A percentile compares a stretch with the other conserved stretches of the same genome.
phyloP scores from a whole-genome alignment of 2,329 filamentous ascomycete genomes.

The Penicillium hesseltinei region DNA sequence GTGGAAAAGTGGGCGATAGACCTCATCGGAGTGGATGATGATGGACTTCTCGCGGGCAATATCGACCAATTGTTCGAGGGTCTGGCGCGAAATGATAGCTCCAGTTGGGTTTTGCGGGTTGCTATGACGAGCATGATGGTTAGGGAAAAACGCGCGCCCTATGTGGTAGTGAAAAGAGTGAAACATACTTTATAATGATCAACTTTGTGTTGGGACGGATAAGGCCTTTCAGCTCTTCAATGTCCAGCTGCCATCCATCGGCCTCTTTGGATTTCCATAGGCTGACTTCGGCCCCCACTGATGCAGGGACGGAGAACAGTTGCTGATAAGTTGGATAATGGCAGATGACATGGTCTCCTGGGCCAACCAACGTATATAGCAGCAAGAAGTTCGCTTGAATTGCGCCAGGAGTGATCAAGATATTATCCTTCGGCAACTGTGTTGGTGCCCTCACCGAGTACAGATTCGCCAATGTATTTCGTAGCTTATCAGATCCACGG shows the following conservation, averaged over 20 bases:
- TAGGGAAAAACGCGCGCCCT: not conserved
- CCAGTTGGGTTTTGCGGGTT: slow-evolving; percentile 73
- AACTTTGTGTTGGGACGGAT: slow-evolving; percentile 55
- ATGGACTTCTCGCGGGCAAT: slow-evolving; percentile 64
- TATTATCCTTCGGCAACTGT: slow-evolving; percentile 57
- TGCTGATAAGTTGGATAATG: slow-evolving; percentile 87
- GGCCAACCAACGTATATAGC: slow-evolving; percentile 69
- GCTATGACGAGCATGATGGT: slow-evolving; percentile 37
- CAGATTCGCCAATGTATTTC: slow-evolving; percentile 62
- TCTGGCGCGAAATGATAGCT: slow-evolving; percentile 61
- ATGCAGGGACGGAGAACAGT: slow-evolving; percentile 71
- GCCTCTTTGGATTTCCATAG: slow-evolving; percentile 69
- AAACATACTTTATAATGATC: slow-evolving; percentile 58
- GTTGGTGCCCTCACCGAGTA: slow-evolving; percentile 58
- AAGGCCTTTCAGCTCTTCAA: slow-evolving; percentile 63
- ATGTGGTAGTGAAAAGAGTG: not conserved
- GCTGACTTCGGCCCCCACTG: slow-evolving; percentile 72
- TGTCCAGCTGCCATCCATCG: slow-evolving; percentile 65
- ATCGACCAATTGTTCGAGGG: slow-evolving; percentile 61
- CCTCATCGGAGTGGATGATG: slow-evolving; percentile 72
- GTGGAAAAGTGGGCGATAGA: slow-evolving; percentile 82
- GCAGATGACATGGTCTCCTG: slow-evolving; percentile 79
- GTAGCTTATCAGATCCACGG: slow-evolving; percentile 62
- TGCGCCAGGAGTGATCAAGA: slow-evolving; percentile 77
- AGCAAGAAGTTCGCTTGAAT: slow-evolving; percentile 78